These are phyloP conservation scores for Cladophialophora immunda DNA, from an alignment of 2,329 filamentous ascomycete genomes.

Conservation along the genomic window DNA sequence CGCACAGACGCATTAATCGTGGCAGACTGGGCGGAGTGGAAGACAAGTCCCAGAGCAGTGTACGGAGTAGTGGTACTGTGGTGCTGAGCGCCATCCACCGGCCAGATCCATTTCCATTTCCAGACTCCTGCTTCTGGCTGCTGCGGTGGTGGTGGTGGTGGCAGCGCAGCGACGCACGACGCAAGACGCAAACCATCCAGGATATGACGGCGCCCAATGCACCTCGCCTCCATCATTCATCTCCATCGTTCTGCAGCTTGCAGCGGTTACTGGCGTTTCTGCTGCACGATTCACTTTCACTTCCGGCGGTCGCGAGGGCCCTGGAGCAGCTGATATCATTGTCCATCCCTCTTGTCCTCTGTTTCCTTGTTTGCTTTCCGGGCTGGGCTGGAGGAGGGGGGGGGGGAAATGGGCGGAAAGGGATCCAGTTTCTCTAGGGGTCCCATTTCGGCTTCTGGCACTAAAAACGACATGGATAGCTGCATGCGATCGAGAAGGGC, in stretches of 20 bases:
- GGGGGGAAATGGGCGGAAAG: conserved; percentile 1
- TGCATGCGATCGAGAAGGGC: conserved; percentile 22
- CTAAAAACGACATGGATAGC: conserved; percentile 16
- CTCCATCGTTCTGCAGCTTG: conserved; percentile 20
- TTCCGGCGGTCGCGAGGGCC: conserved; percentile 16
- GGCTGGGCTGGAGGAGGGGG: conserved; percentile 6
- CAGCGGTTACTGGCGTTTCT: conserved; percentile 30
- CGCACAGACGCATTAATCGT: conserved; percentile 16
- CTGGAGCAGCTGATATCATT: conserved; percentile 34
- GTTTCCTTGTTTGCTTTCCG: neutral
- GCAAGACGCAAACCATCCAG: conserved; percentile 28
- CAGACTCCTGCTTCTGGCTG: conserved; percentile 6
- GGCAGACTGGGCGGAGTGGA: conserved; percentile 26
- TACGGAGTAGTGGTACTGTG: neutral
- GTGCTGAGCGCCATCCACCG: too few species aligned
- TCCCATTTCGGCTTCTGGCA: conserved; percentile 12
- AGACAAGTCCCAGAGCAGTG: conserved; percentile 15
- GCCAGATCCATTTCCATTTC: conserved; percentile 14
- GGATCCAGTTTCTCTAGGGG: conserved; percentile 8
- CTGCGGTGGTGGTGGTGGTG: neutral
- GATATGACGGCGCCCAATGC: conserved; percentile 6
- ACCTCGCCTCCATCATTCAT: conserved; percentile 25
- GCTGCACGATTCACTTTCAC: conserved; percentile 27
- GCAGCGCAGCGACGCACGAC: neutral
- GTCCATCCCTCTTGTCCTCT: neutral